Base-by-base conservation (phyloP, 805 yeast species). In the baker's yeast (Saccharomyces cerevisiae) region DNA sequence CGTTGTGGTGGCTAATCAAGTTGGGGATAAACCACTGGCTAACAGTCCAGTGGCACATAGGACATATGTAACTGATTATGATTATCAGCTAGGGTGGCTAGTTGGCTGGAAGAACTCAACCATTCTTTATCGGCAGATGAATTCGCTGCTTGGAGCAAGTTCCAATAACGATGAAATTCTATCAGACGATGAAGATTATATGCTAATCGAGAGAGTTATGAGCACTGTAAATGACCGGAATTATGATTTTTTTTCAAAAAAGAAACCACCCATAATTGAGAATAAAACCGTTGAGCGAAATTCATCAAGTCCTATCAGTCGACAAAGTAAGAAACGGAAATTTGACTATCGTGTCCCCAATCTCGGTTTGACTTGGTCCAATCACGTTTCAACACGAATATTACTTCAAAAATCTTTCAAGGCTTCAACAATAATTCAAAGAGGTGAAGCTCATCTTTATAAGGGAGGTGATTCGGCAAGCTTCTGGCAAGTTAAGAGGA, bases 1-100 rank as follows among this genome's bases (percentile, higher is more conserved):
- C 0, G 69, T 91, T 0, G 81, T 89, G 0, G 78, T 86, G 1
- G 79, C 90, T 0, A 90, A 91, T 61, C 97, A 91, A 68, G 89
- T 90, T 1, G 79, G 90, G 46, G 92, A 86, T 61, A 77, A 78
- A 41, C 66, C 66, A 6, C 32, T 64, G 27, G 11, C 13, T 8
- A 36, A 17, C 6, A 36, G 43, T 36, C 11, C 22, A 17, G 49
- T 52, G 1, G 69, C 64, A 27, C 29, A 48, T 26, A 48, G 36
- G 51, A 60, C 60, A 14, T 60, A 58, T 41, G 61, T 65, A n/a
- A 63, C 59, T 59, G 76, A 65, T 43, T 70, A 78, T 50, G 86
- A 84, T 53, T 80, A 82, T 62, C 96, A 89, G 63, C 61, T 83
- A 21, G 87, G 91, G 6, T 82, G 85, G 79, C 71, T 81, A 48